phyloP scores from a whole-genome alignment of 305 asterid genomes.

The Plantago coronopus region DNA sequence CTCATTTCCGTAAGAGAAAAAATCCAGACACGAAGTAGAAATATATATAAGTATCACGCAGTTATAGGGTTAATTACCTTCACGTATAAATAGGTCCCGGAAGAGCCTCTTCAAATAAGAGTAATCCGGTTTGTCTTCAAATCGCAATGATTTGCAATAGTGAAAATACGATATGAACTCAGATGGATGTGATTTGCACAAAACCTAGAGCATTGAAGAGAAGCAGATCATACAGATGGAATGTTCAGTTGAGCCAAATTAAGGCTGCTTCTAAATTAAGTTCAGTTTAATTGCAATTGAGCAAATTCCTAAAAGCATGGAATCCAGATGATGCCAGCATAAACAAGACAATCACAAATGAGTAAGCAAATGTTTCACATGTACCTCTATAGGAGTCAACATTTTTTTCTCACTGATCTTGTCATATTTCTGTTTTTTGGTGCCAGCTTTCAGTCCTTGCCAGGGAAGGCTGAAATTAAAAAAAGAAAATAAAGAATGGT shows the following conservation, averaged over 20 bases:
- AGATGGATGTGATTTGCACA: conserved; percentile 66
- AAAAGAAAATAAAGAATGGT: conserved; percentile 10
- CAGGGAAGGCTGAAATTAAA: conserved; percentile 60
- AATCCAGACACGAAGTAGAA: background rate
- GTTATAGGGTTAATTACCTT: conserved; percentile 40
- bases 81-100: conserved; percentile 62
- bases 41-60: background rate
- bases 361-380: conserved; percentile 7
- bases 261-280: background rate
- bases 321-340: conserved; percentile 8
- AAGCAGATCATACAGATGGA: background rate
- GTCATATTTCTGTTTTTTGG: conserved; percentile 71
- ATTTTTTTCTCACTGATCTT: conserved; percentile 68
- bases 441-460: conserved; percentile 78
- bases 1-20: conserved; percentile 11
- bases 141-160: conserved; percentile 62
- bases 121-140: conserved; percentile 73
- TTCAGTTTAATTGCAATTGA: conserved; percentile 1
- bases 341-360: conserved; percentile 7
- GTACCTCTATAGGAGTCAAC: conserved; percentile 71
- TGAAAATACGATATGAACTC: conserved; percentile 73
- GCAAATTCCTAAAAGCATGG: conserved; percentile 1
- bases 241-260: background rate
- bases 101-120: conserved; percentile 71
- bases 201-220: conserved; percentile 32